Base-by-base conservation (phyloP, 352 stramenopile species). In the Aphanomyces stellatus region DNA sequence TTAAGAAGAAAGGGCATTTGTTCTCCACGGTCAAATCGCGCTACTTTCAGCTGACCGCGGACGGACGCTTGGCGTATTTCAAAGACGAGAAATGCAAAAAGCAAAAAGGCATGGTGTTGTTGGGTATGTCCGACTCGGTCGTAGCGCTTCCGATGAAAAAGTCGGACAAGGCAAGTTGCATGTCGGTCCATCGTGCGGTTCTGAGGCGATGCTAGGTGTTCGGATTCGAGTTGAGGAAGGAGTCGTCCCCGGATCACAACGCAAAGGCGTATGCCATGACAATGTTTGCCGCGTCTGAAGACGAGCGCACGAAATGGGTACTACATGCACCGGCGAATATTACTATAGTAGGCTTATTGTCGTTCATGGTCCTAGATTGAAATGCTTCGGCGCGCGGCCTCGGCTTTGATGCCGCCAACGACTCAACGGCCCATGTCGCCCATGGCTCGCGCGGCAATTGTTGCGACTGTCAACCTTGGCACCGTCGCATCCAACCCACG, bases 1-100 rank as follows among this genome's bases (percentile, higher is more conserved):
- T 67, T 10, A 67, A 53, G 60, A 67, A 67, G 60, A 41, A 46
- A 19, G 60, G 60, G 17, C 60, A 67, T 33, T 67, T 67, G 24
- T 67, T 67, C 28, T 55, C 60, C 22, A 60, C 60, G 19, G 22
- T 67, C 33, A 67, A 67, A 33, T 59, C 60, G 43, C 43, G 60
- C 17, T 67, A 59, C 60, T 67, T 67, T 59, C 6, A 57, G 19
- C 60, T 67, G 28, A 8, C 33, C 24, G 27, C 25, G 34, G 60
- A 67, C 30, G 60, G 60, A 25, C 17, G 24, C n/a, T 33, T 67
- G 2, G 43, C 51, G 28, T 67, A 67, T 33, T 67, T 59, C 17
- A 51, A 34, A 4, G 42, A 67, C 49, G 40, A 43, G 15, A 67
- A 67, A 41, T 22, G 33, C 17, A 67, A 67, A 33, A 67, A 67